Conservation (phyloP, 768 basidiomycete species). For the Amanita pallidorosea region DNA sequence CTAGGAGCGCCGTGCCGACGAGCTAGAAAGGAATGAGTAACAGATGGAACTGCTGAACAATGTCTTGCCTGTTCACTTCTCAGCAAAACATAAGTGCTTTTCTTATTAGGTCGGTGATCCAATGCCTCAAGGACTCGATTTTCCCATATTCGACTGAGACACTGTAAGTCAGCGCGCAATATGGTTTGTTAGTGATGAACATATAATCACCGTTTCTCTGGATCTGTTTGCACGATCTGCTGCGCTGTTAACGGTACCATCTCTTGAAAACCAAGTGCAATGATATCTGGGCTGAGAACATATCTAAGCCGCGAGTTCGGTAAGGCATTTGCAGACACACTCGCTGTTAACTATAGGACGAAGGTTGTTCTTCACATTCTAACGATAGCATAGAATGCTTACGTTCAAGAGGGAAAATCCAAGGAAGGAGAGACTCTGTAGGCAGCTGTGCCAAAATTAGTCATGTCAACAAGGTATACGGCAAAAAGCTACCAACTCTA, state of each 20-base stretch:
- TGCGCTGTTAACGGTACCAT: slow-evolving; percentile 97
- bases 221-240: slow-evolving; percentile 93
- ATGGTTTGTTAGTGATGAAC: background rate
- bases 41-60: background rate
- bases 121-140: slow-evolving; percentile 69
- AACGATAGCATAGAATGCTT: slow-evolving; percentile 17
- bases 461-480: background rate
- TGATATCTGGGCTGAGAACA: slow-evolving; percentile 66
- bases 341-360: slow-evolving; percentile 26
- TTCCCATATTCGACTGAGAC: slow-evolving; percentile 79
- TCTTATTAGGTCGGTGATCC: slow-evolving; percentile 55
- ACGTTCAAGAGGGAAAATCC: slow-evolving; percentile 85
- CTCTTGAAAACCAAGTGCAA: slow-evolving; percentile 91
- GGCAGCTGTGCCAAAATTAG: slow-evolving; percentile 36
- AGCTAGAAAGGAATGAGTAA: slow-evolving; percentile 38
- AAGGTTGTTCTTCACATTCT: slow-evolving; percentile 9
- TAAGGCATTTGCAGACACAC: slow-evolving; percentile 22
- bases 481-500: slow-evolving; percentile 36
- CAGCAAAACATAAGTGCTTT: slow-evolving; percentile 70
- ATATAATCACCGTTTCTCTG: slow-evolving; percentile 64
- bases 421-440: slow-evolving; percentile 74
- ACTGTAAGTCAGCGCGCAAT: background rate
- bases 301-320: slow-evolving; percentile 7
- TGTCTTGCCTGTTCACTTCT: slow-evolving; percentile 73
- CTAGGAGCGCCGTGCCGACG: slow-evolving; percentile 87